These are phyloP conservation scores for Coemansia sp. DNA, from an alignment of 192 early-diverging fungal genomes.

Conservation along the genomic window DNA sequence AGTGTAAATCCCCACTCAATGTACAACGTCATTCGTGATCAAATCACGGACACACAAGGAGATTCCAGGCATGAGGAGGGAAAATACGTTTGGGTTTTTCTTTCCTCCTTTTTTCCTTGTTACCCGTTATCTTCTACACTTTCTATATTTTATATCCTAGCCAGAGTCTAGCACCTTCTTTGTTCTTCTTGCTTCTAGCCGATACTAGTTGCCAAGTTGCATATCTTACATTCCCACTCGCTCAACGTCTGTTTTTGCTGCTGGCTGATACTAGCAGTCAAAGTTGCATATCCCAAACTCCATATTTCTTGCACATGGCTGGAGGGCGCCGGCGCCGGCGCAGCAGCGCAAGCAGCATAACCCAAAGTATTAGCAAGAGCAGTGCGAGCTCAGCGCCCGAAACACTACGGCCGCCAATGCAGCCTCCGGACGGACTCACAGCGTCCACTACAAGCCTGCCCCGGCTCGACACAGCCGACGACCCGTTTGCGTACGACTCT, in stretches of 20 bases:
- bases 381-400: neutral
- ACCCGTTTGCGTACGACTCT: slow-evolving; percentile 54
- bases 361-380: slow-evolving; percentile 3
- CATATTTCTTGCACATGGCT: slow-evolving; percentile 7
- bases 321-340: slow-evolving; percentile 28
- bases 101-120: neutral
- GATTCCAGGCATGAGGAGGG: neutral
- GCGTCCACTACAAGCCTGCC: slow-evolving; percentile 3
- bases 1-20: too few relatives aligned
- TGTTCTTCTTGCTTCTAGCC: too few relatives aligned
- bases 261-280: too few relatives aligned
- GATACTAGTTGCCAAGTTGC: too few relatives aligned
- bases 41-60: neutral
- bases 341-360: slow-evolving; percentile 21
- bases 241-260: too few relatives aligned
- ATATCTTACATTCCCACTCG: too few relatives aligned
- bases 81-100: neutral
- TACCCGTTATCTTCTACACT: neutral
- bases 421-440: neutral
- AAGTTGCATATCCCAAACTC: too few relatives aligned
- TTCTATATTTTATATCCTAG: neutral
- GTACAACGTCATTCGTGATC: neutral
- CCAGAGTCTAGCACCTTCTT: neutral
- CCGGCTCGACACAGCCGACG: slow-evolving; percentile 26
- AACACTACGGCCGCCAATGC: neutral